These are phyloP conservation scores for Candida loeiensis DNA, from an alignment of 805 yeast genomes.

Conservation along the genomic window DNA sequence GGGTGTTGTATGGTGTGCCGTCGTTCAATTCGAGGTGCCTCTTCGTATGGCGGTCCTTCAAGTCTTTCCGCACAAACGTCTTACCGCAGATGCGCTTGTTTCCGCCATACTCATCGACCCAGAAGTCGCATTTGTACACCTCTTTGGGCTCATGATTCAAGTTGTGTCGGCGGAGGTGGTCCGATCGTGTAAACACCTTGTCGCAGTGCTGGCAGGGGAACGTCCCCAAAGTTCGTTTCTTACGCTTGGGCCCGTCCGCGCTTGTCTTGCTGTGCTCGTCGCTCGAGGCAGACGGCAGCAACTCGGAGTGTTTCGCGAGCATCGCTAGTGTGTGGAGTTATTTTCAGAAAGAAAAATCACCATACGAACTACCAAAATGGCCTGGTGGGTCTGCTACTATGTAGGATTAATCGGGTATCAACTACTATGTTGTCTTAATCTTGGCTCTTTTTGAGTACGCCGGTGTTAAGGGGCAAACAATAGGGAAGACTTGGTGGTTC, in stretches of 20 bases:
- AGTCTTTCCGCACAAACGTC: slow-evolving; percentile 61
- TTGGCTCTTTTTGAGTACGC: too few species aligned
- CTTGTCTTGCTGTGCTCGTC: background rate
- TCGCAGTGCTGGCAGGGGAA: slow-evolving; percentile 42
- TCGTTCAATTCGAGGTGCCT: slow-evolving; percentile 22
- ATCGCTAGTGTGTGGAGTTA: background rate
- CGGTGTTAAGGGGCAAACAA: too few species aligned
- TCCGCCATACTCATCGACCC: slow-evolving; percentile 38
- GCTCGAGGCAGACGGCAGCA: slow-evolving; percentile 1
- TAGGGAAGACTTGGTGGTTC: too few species aligned
- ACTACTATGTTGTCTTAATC: too few species aligned
- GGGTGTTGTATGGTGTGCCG: background rate
- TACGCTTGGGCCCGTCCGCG: slow-evolving; percentile 13
- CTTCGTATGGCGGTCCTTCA: slow-evolving; percentile 40
- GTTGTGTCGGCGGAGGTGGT: slow-evolving; percentile 62
- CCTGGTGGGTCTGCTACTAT: background rate
- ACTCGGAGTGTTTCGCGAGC: background rate
- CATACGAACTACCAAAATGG: too few species aligned
- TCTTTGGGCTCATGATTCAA: slow-evolving; percentile 55
- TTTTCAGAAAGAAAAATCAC: background rate
- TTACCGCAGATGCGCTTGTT: slow-evolving; percentile 47
- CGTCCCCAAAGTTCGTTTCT: slow-evolving; percentile 28
- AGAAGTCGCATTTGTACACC: slow-evolving; percentile 54
- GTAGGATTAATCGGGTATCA: background rate
- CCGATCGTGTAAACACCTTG: slow-evolving; percentile 57